These are phyloP conservation scores for Protomyces lactucae-debilis DNA, from an alignment of 1,139 yeast species.

Conservation along the genomic window DNA sequence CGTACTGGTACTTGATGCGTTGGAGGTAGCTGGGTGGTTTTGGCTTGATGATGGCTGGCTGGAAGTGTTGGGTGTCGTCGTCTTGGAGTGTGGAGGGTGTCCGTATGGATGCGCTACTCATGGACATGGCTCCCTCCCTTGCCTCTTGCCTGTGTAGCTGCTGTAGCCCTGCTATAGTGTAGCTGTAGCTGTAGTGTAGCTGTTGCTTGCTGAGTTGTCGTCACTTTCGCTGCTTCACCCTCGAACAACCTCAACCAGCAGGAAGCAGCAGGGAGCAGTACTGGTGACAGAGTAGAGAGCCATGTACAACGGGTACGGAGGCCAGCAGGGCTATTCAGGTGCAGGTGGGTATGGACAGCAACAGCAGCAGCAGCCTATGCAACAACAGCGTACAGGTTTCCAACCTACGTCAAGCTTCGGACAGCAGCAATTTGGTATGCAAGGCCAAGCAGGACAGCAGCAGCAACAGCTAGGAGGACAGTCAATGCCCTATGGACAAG, in stretches of 20 bases:
- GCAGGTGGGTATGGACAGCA: neutral
- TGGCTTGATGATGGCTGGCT: neutral
- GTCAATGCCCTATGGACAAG: constrained; percentile 37
- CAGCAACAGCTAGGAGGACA: constrained; percentile 31
- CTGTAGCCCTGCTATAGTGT: no score
- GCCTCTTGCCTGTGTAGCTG: neutral
- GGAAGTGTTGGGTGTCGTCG: neutral
- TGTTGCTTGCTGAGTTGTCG: no score
- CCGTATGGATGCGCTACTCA: neutral
- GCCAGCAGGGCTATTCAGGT: constrained; percentile 5
- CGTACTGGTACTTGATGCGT: constrained; percentile 15
- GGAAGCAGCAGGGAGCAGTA: no score
- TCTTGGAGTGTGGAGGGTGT: neutral
- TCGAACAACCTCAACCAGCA: no score
- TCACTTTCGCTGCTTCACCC: no score
- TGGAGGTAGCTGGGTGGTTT: constrained; percentile 2
- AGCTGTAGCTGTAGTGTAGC: no score
- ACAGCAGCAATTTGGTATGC: neutral
- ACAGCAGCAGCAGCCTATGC: constrained; percentile 10
- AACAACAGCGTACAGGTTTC: constrained; percentile 24
- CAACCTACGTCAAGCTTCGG: constrained; percentile 8
- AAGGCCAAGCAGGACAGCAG: constrained; percentile 3
- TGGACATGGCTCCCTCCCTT: neutral
- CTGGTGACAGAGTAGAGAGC: neutral
- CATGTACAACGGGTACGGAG: constrained; percentile 15